Conservation (phyloP, 192 early-diverging fungal genomes). For the Podila epicladia region DNA sequence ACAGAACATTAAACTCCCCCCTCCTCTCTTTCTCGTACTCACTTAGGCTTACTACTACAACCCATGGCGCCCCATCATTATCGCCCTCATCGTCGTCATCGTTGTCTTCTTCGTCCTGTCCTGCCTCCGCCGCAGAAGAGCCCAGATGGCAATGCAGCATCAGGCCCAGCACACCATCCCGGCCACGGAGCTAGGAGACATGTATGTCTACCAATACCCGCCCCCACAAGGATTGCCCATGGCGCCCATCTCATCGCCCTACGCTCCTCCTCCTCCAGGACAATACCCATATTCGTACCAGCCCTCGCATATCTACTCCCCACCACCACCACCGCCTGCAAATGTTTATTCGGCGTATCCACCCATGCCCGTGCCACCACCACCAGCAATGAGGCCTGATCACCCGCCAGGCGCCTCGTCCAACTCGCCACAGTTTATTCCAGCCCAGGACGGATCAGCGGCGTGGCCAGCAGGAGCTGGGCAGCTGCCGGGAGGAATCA, state of each 20-base stretch:
- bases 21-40: too few species aligned
- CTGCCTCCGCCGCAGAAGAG: slow-evolving; percentile 7
- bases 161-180: not conserved
- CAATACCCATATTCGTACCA: not conserved
- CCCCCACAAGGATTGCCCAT: slow-evolving; percentile 5
- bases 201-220: slow-evolving; percentile 18
- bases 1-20: too few species aligned
- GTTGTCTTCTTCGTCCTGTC: slow-evolving; percentile 8
- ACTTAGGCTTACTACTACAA: not conserved
- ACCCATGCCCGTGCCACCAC: slow-evolving; percentile 8
- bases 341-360: slow-evolving; percentile 1
- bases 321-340: not conserved
- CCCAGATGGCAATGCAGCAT: not conserved
- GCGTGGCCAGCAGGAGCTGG: not conserved
- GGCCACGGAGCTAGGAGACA: not conserved
- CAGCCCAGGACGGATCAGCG: slow-evolving; percentile 10
- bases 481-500: too few species aligned
- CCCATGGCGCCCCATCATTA: not conserved
- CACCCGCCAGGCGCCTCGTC: not conserved
- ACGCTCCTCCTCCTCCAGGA: not conserved
- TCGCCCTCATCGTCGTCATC: slow-evolving; percentile 14
- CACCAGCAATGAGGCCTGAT: not conserved
- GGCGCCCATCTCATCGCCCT: not conserved
- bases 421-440: not conserved
- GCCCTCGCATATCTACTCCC: not conserved